Evolutionary conservation across 257 asterid species (phyloP), one percentile per base, ranked within the genome.

Genomic region (Coffea canephora): DNA sequence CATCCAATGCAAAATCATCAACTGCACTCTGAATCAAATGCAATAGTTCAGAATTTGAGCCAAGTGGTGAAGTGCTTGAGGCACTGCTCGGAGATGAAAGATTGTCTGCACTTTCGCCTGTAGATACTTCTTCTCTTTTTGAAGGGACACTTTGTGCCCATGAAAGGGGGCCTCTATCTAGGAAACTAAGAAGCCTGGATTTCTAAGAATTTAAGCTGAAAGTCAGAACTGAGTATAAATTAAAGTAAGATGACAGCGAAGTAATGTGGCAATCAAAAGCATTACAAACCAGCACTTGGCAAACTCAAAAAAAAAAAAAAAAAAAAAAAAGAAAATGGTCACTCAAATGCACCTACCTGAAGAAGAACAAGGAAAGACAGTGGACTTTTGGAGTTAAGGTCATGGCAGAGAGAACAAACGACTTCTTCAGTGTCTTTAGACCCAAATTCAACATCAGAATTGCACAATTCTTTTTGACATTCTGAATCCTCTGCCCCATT

Each of bases 381-480:
- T n/a, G 97, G 96, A 84, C 83, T 85, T 81, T 54, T 89, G 55
- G 99, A 92, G 75, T 85, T 87, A 46, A 88, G 89, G 84, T 92
- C 96, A 85, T 88, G 98, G 87, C 99, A 96, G 67, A 94, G 96
- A 83, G 98, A 94, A 86, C 99, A 96, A 81, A 85, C 72, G 79
- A 89, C 96, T 88, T 86, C 90, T 75, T 87, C 83, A 21, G 92
- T 84, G 77, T 88, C 96, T 71, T 84, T 85, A 67, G 88, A 49
- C 65, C 86, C 84, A 76, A 77, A 72, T 61, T 80, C 77, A 59
- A 79, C 83, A 82, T 88, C 91, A 81, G 87, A 76, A 84, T 84
- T 88, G 79, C 82, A 76, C 75, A 45, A 85, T 84, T 88, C 93
- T 76, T 86, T 87, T 78, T 82, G 88, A 80, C 81, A 76, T 75